These are phyloP conservation scores for Leccinum angustisporum DNA, from an alignment of 1,284 basidiomycete species.

Conservation along the genomic window DNA sequence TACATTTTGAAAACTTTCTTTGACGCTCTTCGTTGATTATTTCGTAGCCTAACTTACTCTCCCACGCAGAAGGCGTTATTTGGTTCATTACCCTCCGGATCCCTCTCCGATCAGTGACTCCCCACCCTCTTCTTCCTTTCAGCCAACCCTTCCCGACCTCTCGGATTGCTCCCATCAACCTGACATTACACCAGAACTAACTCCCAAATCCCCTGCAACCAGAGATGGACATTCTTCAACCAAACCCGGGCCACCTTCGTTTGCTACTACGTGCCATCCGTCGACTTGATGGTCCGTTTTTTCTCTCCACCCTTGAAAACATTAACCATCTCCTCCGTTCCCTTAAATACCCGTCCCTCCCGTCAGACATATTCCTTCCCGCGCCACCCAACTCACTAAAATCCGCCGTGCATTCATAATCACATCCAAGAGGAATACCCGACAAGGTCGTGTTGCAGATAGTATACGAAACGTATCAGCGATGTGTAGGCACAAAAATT, in stretches of 20 bases:
- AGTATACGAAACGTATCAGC: constrained; percentile 78
- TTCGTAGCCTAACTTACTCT: constrained; percentile 65
- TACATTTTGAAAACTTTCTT: constrained; percentile 1
- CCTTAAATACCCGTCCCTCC: constrained; percentile 62
- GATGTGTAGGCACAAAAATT: constrained; percentile 71
- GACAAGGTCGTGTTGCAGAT: constrained; percentile 62
- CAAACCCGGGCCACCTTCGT: constrained; percentile 57
- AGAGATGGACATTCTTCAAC: constrained; percentile 6
- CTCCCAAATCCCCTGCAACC: constrained; percentile 16
- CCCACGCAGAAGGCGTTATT: constrained; percentile 61
- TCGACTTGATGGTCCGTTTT: constrained; percentile 64
- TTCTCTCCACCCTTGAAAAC: constrained; percentile 54
- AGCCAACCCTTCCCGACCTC: constrained; percentile 36
- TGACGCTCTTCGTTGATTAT: constrained; percentile 16
- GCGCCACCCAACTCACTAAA: constrained; percentile 49
- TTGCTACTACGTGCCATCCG: constrained; percentile 64
- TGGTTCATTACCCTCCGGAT: constrained; percentile 58
- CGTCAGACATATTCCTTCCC: constrained; percentile 46
- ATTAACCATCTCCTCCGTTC: constrained; percentile 58
- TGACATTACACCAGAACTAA: constrained; percentile 17
- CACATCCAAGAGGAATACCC: constrained; percentile 45
- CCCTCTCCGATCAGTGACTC: constrained; percentile 38
- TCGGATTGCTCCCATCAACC: constrained; percentile 18
- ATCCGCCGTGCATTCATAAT: constrained; percentile 49
- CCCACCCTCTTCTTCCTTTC: constrained; percentile 36